Conservation (phyloP, 2,329 filamentous ascomycete genomes). For the Aspergillus glaucus region DNA sequence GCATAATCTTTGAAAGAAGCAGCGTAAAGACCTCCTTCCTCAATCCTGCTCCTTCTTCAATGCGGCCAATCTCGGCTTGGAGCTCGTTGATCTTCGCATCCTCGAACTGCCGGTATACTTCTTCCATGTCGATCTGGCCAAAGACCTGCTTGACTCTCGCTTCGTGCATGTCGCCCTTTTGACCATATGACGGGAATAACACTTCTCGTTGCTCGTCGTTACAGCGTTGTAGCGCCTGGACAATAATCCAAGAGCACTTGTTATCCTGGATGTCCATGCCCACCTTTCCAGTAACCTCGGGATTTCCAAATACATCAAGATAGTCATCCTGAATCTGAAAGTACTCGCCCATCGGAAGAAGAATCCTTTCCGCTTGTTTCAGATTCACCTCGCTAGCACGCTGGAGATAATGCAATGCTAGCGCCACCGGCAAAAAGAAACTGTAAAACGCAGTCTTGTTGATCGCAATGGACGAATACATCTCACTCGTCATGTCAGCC, state of each 20-base stretch:
- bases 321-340: slow-evolving; percentile 3
- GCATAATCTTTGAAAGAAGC: neutral
- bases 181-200: neutral
- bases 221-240: neutral
- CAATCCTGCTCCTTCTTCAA: neutral
- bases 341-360: neutral
- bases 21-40: neutral
- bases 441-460: slow-evolving; percentile 99
- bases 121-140: neutral
- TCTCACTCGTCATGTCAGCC: slow-evolving; percentile 43
- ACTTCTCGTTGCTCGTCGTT: neutral
- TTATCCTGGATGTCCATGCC: neutral
- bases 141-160: neutral
- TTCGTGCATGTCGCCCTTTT: neutral
- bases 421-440: slow-evolving; percentile 88
- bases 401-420: slow-evolving; percentile 74
- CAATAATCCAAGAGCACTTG: neutral
- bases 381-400: slow-evolving; percentile 79
- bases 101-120: neutral
- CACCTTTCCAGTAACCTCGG: slow-evolving; percentile 44
- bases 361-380: slow-evolving; percentile 60
- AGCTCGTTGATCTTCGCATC: neutral
- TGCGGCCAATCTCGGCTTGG: neutral
- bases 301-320: neutral
- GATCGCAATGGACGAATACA: slow-evolving; percentile 87